phyloP scores from a whole-genome alignment of 345 rosid species.

The Lepidium sativum region DNA sequence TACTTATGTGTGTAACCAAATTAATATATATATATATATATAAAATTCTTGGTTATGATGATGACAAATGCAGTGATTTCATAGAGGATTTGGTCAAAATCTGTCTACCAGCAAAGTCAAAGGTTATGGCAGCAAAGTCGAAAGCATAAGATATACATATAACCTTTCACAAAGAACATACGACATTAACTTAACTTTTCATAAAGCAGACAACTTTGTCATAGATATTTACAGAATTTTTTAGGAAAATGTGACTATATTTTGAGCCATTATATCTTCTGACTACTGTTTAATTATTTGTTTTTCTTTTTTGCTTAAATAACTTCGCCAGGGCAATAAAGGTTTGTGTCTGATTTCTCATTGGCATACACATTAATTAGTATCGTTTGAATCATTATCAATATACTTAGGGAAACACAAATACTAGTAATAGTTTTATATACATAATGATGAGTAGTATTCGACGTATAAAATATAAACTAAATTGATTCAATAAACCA shows the following conservation, averaged over 20 bases:
- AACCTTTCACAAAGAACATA: no score
- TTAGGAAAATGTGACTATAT: slow-evolving; percentile 18
- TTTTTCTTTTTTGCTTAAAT: not conserved
- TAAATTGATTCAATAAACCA: not conserved
- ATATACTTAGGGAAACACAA: not conserved
- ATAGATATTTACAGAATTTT: slow-evolving; percentile 20
- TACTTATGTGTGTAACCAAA: no score
- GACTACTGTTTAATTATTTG: not conserved
- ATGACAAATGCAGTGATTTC: slow-evolving; percentile 49
- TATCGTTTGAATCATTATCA: not conserved
- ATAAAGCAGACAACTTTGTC: slow-evolving; percentile 24
- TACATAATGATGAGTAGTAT: not conserved
- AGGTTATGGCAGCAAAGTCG: slow-evolving; percentile 59
- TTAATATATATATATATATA: no score
- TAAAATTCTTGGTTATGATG: no score
- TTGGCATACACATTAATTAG: not conserved
- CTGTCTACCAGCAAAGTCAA: slow-evolving; percentile 64
- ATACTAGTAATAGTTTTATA: not conserved
- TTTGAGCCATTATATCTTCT: slow-evolving; percentile 16
- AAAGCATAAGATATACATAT: no score
- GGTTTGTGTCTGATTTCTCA: slow-evolving; percentile 8
- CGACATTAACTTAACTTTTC: slow-evolving; percentile 15
- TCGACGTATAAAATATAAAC: not conserved
- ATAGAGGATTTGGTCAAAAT: slow-evolving; percentile 90
- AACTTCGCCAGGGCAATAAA: slow-evolving; percentile 7